phyloP scores from a whole-genome alignment of 2,329 filamentous ascomycete genomes.

The Ophidiomyces ophidiicola region DNA sequence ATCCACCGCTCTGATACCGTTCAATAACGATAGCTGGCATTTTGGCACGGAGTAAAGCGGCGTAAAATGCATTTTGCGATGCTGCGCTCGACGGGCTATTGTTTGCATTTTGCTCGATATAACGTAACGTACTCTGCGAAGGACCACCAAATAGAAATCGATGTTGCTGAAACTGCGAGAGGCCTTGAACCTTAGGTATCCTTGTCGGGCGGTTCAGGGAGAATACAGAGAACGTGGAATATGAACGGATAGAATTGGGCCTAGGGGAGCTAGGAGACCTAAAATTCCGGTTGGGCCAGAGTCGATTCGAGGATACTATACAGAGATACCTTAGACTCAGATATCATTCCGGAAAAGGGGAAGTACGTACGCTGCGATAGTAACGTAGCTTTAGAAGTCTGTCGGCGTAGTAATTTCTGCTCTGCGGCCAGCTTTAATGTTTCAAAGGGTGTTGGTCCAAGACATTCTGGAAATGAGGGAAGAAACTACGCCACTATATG shows the following conservation, averaged over 20 bases:
- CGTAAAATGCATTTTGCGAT: slow-evolving; percentile 88
- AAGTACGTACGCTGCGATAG: slow-evolving; percentile 3
- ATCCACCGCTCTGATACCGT: slow-evolving; percentile 74
- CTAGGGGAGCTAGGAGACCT: not conserved
- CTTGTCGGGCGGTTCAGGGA: slow-evolving; percentile 20
- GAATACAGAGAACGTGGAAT: slow-evolving; percentile 25
- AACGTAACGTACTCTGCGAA: slow-evolving; percentile 55
- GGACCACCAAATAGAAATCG: slow-evolving; percentile 31
- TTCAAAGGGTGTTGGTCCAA: slow-evolving; percentile 2
- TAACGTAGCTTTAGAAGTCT: not conserved
- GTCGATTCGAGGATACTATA: slow-evolving; percentile 1
- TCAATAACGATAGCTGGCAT: slow-evolving; percentile 90
- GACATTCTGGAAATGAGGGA: slow-evolving; percentile 1
- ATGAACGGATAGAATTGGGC: slow-evolving; percentile 19
- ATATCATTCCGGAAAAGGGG: not conserved
- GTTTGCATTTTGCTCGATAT: slow-evolving; percentile 83
- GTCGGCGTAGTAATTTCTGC: slow-evolving; percentile 8
- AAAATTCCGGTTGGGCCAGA: not conserved
- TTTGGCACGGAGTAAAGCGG: slow-evolving; percentile 76
- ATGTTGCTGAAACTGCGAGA: slow-evolving; percentile 26
- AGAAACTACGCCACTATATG: slow-evolving; percentile 6
- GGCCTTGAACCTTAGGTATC: slow-evolving; percentile 17
- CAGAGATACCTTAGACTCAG: not conserved
- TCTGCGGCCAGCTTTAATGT: slow-evolving; percentile 10
- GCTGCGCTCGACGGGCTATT: slow-evolving; percentile 78